A percentile compares a stretch with the other conserved stretches of the same genome.
phyloP scores from a whole-genome alignment of 1,284 basidiomycete genomes.

The Marasmius fiardii region DNA sequence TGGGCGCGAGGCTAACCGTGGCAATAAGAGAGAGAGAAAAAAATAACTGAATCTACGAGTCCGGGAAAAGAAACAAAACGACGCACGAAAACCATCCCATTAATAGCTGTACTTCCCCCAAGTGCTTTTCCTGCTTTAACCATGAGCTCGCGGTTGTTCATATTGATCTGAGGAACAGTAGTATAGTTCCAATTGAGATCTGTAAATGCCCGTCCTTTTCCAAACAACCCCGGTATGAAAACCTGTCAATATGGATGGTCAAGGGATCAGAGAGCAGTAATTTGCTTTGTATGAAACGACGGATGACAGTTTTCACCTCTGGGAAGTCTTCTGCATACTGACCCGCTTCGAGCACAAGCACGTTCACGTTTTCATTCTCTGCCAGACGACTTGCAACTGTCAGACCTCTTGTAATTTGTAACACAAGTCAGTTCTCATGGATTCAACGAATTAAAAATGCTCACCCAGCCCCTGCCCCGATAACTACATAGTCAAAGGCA shows the following conservation, averaged over 20 bases:
- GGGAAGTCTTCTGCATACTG: conserved; percentile 25
- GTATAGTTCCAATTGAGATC: conserved; percentile 26
- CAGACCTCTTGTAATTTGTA: conserved; percentile 15
- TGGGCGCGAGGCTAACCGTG: conserved; percentile 28
- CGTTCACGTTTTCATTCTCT: conserved; percentile 13
- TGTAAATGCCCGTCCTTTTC: conserved; percentile 23
- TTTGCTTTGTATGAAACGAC: too few relatives aligned
- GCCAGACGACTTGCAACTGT: conserved; percentile 19
- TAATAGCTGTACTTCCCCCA: conserved; percentile 27
- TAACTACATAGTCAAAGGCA: conserved; percentile 28
- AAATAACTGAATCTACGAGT: too few relatives aligned
- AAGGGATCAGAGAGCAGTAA: too few relatives aligned
- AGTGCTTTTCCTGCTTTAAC: conserved; percentile 27
- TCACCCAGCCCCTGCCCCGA: conserved; percentile 29
- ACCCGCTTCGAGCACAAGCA: conserved; percentile 17
- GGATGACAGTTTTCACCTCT: conserved; percentile 18
- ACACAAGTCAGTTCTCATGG: background rate
- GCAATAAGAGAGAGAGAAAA: too few relatives aligned
- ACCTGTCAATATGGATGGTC: conserved; percentile 17
- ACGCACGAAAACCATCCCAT: conserved; percentile 29
- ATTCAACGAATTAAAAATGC: conserved; percentile 1
- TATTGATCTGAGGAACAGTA: conserved; percentile 23
- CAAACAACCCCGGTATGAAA: conserved; percentile 26
- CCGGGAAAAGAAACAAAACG: too few relatives aligned
- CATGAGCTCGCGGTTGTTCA: conserved; percentile 19